Conservation (phyloP, 2,329 filamentous ascomycete species). For the Plenodomus biglobosus region DNA sequence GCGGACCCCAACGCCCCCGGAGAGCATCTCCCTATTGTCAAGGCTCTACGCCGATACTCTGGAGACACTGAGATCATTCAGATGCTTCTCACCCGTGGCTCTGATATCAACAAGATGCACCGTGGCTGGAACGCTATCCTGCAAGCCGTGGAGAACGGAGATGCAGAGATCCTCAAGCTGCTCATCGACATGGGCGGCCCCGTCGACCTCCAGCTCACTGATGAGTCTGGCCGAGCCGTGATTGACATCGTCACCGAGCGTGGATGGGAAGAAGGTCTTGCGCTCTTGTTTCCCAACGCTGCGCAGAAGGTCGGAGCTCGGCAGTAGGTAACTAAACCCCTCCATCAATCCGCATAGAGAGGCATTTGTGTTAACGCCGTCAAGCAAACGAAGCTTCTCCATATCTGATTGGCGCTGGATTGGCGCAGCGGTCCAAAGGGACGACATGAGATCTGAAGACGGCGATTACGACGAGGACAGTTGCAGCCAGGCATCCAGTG, state of each 20-base stretch:
- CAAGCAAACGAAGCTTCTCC: slow-evolving; percentile 16
- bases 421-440: slow-evolving; percentile 10
- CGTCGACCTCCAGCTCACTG: slow-evolving; percentile 34
- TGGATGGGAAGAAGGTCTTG: slow-evolving; percentile 42
- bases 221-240: slow-evolving; percentile 34
- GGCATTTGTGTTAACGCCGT: not conserved
- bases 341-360: not conserved
- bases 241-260: slow-evolving; percentile 40
- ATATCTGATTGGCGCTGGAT: slow-evolving; percentile 25
- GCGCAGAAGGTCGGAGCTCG: slow-evolving; percentile 19
- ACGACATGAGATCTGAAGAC: slow-evolving; percentile 2
- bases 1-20: slow-evolving; percentile 68
- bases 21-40: slow-evolving; percentile 71
- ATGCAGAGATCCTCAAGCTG: slow-evolving; percentile 36
- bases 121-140: slow-evolving; percentile 41
- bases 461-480: slow-evolving; percentile 8
- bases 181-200: slow-evolving; percentile 40
- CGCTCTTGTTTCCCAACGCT: slow-evolving; percentile 36
- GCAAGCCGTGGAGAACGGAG: slow-evolving; percentile 42
- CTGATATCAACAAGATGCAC: slow-evolving; percentile 63
- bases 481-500: slow-evolving; percentile 14
- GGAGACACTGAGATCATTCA: slow-evolving; percentile 64
- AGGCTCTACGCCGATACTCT: slow-evolving; percentile 63
- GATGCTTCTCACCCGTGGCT: slow-evolving; percentile 63
- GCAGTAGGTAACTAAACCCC: slow-evolving; percentile 33